Base-by-base conservation (phyloP, 305 asterid genomes). In the Solanum chacoense region DNA sequence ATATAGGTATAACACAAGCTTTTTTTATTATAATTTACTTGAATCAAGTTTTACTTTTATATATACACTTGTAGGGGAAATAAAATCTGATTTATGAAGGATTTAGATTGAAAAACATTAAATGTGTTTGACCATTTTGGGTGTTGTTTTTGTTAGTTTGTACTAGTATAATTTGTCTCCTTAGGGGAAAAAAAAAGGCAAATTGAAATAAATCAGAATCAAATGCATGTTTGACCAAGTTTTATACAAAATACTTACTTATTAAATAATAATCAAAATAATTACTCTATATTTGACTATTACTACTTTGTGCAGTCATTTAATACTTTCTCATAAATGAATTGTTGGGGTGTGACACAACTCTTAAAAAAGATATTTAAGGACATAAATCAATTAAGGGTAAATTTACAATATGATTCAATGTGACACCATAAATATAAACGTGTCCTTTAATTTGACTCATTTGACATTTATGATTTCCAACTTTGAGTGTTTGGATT, bases 391-490 rank as follows among this genome's bases (percentile, higher is more conserved):
- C 5, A 55, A 16, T 16, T 16, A 55, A 18, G 10, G 11, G 11
- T 55, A 18, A 55, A 18, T 55, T 55, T 55, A 18, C 11, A 18
- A 18, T 55, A 55, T 18, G 67, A 18, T 55, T 55, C 11, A 18
- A 18, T 7, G 67, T 7, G 67, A 55, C 18, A 55, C 0, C 5
- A 55, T 18, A 55, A 20, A 55, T 18, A 55, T 55, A 55, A 55
- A 3, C 0, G 4, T 55, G 2, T 18, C 11, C 0, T 45, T 45
- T 45, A 14, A 45, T 0, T 45, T 55, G n/a, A 16, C 8, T 14
- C 24, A 18, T 55, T 55, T 55, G 67, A 18, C 4, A 55, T 18
- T 16, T 55, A 55, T 55, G 10, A 0, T 18, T 55, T 55, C 0
- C 10, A 55, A 55, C 2, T 55, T 55, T 55, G 65, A 18, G 0